Conservation (phyloP, 2,329 filamentous ascomycete genomes). For the Tolypocladium tropicale region DNA sequence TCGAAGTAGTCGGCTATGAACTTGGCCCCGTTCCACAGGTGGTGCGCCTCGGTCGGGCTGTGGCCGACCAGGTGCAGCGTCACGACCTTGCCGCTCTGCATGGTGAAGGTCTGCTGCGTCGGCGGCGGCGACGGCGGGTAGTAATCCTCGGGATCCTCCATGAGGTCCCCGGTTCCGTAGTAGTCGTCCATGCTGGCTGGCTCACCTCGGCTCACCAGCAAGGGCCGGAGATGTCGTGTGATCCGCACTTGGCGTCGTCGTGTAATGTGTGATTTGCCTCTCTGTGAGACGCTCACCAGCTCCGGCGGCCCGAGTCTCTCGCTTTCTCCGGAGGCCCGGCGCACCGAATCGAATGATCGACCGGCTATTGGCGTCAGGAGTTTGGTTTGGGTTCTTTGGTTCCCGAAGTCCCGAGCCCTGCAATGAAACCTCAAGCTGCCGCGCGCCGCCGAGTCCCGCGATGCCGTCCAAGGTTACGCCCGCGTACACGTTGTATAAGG, state of each 20-base stretch:
- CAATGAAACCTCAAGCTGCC: background rate
- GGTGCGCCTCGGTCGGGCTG: constrained; percentile 82
- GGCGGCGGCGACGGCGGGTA: constrained; percentile 69
- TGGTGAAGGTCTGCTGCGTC: constrained; percentile 60
- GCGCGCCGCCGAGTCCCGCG: background rate
- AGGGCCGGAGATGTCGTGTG: background rate
- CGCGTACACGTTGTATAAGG: background rate
- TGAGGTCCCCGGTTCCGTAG: constrained; percentile 43
- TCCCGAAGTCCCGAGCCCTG: background rate
- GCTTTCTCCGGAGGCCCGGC: background rate
- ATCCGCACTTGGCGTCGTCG: background rate
- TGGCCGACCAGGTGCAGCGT: constrained; percentile 74
- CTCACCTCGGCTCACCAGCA: background rate
- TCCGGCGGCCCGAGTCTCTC: background rate
- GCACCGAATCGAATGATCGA: background rate
- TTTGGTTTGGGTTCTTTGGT: background rate
- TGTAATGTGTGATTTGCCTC: background rate
- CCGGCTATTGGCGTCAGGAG: background rate
- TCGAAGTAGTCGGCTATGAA: constrained; percentile 73
- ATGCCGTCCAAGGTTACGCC: background rate
- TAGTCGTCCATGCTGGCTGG: constrained; percentile 23
- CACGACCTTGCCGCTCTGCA: constrained; percentile 55
- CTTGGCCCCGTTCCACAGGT: constrained; percentile 83
- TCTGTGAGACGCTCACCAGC: background rate
- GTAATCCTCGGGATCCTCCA: constrained; percentile 72